These are phyloP conservation scores for Phytophthora fragariaefolia DNA, from an alignment of 352 stramenopile species.

Conservation along the genomic window DNA sequence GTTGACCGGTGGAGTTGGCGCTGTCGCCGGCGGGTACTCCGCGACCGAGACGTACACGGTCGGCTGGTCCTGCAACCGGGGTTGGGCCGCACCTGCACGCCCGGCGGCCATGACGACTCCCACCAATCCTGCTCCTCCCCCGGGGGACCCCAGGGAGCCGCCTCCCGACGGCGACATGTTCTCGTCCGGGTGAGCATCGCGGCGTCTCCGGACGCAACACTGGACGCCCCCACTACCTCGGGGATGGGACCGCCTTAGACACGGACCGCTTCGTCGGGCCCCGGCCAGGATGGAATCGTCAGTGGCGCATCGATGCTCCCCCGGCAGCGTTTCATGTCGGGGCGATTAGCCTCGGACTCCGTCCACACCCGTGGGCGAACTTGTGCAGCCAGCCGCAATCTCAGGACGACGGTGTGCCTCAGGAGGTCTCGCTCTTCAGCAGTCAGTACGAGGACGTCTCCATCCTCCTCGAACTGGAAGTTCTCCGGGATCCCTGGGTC, in stretches of 20 bases:
- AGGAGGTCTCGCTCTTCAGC: neutral
- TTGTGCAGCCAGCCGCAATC: neutral
- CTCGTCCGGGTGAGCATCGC: conserved; percentile 7
- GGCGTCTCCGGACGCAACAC: conserved; percentile 4
- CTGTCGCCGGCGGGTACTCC: neutral
- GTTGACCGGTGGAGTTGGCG: neutral
- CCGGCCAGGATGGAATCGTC: neutral
- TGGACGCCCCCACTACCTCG: neutral
- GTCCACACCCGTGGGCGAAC: conserved; percentile 2
- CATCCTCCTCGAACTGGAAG: neutral
- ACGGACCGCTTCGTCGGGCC: neutral
- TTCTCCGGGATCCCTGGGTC: neutral
- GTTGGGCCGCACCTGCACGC: neutral
- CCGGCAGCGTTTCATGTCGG: neutral
- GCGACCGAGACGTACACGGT: neutral
- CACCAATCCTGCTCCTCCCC: neutral
- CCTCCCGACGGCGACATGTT: conserved; percentile 3
- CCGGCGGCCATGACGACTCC: neutral
- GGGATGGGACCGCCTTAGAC: neutral
- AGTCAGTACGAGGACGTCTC: neutral
- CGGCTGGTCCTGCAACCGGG: neutral
- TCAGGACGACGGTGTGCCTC: neutral
- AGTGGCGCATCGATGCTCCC: neutral
- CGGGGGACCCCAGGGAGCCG: neutral
- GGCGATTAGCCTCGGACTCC: neutral